A percentile compares a stretch with the other conserved stretches of the same genome.
Conservation (phyloP, 176 grass and related monocot species). For the Carex kokanica region DNA sequence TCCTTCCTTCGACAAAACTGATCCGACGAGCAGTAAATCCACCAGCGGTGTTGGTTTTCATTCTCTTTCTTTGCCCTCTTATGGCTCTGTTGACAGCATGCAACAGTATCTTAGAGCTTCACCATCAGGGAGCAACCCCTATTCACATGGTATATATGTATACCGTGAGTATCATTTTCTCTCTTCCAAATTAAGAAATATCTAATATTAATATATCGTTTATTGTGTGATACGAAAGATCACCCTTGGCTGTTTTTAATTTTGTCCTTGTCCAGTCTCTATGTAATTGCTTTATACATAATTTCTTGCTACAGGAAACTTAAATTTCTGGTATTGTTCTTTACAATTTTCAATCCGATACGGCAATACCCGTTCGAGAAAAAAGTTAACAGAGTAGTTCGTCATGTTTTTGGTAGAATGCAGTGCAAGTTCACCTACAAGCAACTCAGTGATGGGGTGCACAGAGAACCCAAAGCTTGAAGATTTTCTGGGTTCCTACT, state of each 20-base stretch:
- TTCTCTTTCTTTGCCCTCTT: conserved; percentile 35
- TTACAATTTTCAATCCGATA: too few relatives aligned
- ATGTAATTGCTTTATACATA: not conserved
- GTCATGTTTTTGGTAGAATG: conserved; percentile 40
- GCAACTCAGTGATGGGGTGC: not conserved
- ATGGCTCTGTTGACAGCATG: conserved; percentile 29
- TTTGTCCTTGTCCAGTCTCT: not conserved
- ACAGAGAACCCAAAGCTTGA: not conserved
- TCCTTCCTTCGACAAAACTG: conserved; percentile 32
- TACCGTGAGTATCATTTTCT: not conserved
- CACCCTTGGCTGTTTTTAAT: not conserved
- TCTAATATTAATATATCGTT: too few relatives aligned
- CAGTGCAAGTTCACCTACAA: not conserved
- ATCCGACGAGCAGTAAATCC: not conserved
- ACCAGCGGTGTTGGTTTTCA: conserved; percentile 27
- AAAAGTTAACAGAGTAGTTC: not conserved
- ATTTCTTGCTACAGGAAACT: not conserved
- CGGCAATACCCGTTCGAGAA: not conserved
- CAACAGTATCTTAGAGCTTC: conserved; percentile 15
- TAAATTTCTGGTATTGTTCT: not conserved
- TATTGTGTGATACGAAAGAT: too few relatives aligned
- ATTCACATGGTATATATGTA: conserved; percentile 13
- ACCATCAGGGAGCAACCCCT: not conserved
- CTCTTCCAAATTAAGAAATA: not conserved
- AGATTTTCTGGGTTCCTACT: not conserved